Conservation (phyloP, 345 rosid genomes). For the Gossypium stocksii region DNA sequence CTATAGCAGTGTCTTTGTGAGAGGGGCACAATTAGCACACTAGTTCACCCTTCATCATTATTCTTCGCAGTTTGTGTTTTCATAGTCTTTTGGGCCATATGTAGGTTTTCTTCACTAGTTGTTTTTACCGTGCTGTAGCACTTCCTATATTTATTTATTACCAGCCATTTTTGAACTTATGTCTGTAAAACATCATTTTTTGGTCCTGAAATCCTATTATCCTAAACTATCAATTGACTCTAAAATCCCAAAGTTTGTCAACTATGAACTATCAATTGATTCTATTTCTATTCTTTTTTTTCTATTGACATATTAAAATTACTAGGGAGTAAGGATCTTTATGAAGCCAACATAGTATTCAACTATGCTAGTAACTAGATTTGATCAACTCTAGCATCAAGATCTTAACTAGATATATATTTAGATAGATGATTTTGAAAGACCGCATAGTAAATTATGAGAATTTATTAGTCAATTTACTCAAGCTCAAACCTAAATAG, state of each 20-base stretch:
- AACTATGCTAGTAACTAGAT: not conserved
- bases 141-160: not conserved
- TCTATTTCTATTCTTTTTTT: not conserved
- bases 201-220: not conserved
- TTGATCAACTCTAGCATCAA: not conserved
- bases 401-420: not conserved
- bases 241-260: not conserved
- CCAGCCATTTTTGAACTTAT: not conserved
- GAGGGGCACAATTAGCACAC: not conserved
- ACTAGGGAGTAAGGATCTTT: not conserved
- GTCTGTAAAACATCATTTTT: not conserved
- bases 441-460: not conserved
- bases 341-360: not conserved
- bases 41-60: not conserved
- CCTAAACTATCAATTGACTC: not conserved
- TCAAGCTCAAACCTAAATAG: not conserved
- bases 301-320: not conserved
- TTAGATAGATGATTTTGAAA: not conserved
- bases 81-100: not conserved
- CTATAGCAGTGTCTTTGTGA: not conserved
- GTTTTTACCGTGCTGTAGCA: not conserved
- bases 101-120: not conserved
- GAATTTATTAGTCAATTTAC: not conserved
- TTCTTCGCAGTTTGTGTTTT: not conserved
- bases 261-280: not conserved